Evolutionary conservation across 176 grass and related monocot species (phyloP).

Genomic region (Avena eriantha): DNA sequence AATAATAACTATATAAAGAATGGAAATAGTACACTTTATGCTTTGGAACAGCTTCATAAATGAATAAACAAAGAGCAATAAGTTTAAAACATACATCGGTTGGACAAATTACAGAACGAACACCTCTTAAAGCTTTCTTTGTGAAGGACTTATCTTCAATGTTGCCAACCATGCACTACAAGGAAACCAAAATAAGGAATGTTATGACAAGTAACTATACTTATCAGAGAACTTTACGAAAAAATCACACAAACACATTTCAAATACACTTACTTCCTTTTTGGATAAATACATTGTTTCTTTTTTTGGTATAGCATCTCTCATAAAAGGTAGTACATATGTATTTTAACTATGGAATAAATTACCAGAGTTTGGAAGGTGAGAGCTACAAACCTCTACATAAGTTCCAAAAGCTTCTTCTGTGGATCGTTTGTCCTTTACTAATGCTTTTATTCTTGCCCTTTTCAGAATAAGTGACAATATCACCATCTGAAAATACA

Average conservation of each 20-base stretch:
- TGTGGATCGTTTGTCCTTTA: slow-evolving; percentile 85
- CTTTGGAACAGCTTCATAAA: not conserved
- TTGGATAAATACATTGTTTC: not conserved
- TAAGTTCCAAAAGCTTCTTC: slow-evolving; percentile 90
- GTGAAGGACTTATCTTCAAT: slow-evolving; percentile 70
- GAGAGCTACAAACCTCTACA: slow-evolving; percentile 54
- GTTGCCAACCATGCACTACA: slow-evolving; percentile 78
- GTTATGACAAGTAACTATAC: not conserved
- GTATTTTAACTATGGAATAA: slow-evolving; percentile 11
- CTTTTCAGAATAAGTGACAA: slow-evolving; percentile 90
- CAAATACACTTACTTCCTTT: slow-evolving; percentile 2
- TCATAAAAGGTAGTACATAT: not conserved
- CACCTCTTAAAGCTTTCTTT: slow-evolving; percentile 73
- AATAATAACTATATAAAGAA: not conserved
- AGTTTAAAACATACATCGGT: slow-evolving; percentile 62
- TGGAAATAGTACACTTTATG: not conserved
- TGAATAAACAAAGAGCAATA: slow-evolving; percentile 9
- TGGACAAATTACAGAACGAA: slow-evolving; percentile 78
- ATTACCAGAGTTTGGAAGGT: slow-evolving; percentile 17
- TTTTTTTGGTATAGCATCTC: not conserved
- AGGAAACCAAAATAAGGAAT: slow-evolving; percentile 3
- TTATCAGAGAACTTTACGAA: not conserved
- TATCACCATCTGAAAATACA: slow-evolving; percentile 77
- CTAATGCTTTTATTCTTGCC: slow-evolving; percentile 85
- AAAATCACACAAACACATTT: not conserved